Base-by-base conservation (phyloP, 148 eudicot species). In the Limonium bicolor region DNA sequence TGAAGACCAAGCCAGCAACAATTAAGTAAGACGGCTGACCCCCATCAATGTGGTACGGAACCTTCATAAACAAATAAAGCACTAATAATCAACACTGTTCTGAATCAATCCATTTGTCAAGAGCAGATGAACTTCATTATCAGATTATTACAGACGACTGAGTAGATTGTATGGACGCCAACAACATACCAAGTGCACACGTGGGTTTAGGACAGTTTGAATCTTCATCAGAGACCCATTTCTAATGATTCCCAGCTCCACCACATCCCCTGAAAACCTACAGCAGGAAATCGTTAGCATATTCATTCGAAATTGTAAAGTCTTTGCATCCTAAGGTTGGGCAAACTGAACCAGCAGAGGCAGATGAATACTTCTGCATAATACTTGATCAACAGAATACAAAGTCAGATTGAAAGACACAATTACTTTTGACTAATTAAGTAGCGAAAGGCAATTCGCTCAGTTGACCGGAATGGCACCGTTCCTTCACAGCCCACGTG, bases 381-480 rank as follows among this genome's bases (percentile, higher is more conserved):
- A 18, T 19, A 14, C 13, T 5, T 38, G 12, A 38, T 38, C 20
- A 24, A 21, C 7, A 38, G 27, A 46, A 44, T 15, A 49, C 22
- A 35, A 14, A 10, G 6, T 1, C 32, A 19, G 37, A 4, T 26
- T 44, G 41, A 2, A 7, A 20, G 32, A 53, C 24, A 32, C 29
- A 32, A 26, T 72, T 88, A 84, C 94, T 77, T 88, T 68, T 80
- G 87, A 74, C 93, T 88, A 48, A 84, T 70, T 58, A 88, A 84
- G 68, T 80, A 88, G 61, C 95, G 94, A 56, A 88, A 88, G 51
- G 95, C 97, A 55, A 88, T 88, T 57, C 95, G 97, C 53, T 84
- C 95, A 51, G 77, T 74, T 29, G 93, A 70, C 56, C 87, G 73
- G 65, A 84, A 88, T 25, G 94, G 97, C 52, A 88, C 97, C n/a